Evolutionary conservation across 202 grass and related monocot species (phyloP), one percentile per base, ranked within the genome.

Genomic region (Schoenoplectus tabernaemontani): DNA sequence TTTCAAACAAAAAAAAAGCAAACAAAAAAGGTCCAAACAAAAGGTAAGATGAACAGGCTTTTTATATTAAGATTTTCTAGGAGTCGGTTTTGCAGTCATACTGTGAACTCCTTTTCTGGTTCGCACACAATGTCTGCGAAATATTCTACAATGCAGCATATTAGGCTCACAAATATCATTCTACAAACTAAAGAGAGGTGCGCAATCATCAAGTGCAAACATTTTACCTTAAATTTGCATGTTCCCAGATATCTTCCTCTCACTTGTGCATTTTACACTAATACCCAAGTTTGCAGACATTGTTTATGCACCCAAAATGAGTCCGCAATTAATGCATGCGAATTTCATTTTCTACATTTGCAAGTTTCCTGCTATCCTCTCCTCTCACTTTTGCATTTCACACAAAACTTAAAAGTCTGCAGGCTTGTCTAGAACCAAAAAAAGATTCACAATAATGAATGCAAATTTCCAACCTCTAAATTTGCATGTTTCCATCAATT

Each of bases 391-490:
- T 65, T 70, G 66, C n/a, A 15, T 46, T 70, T 70, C n/a, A 70
- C 39, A 24, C 48, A 16, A 51, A 51, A 16, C 11, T 34, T 64
- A n/a, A n/a, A 34, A 28, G 34, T 37, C 39, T 1, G 7, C 16
- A 22, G 32, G n/a, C 36, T 39, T 70, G 64, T 69, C 65, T 44
- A 46, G 12, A 71, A 46, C 66, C 22, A 71, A 71, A 71, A 71
- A 47, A 47, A 3, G 16, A 42, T 4, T 71, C 22, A 4, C 66
- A 46, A 47, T 71, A 47, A 47, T 26, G 42, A 71, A 71, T 71
- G 38, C 11, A 20, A 46, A 44, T 9, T 47, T 42, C 41, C 48
- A 47, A 47, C 22, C 28, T 71, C n/a, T 5, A 36, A 64, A 64
- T 16, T 64, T 64, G 60, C 60, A 64, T 34, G 26, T 34, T 64